Evolutionary conservation across 228 moss, liverwort and hornwort genomes (phyloP).

Genomic region (Sphagnum fallax): DNA sequence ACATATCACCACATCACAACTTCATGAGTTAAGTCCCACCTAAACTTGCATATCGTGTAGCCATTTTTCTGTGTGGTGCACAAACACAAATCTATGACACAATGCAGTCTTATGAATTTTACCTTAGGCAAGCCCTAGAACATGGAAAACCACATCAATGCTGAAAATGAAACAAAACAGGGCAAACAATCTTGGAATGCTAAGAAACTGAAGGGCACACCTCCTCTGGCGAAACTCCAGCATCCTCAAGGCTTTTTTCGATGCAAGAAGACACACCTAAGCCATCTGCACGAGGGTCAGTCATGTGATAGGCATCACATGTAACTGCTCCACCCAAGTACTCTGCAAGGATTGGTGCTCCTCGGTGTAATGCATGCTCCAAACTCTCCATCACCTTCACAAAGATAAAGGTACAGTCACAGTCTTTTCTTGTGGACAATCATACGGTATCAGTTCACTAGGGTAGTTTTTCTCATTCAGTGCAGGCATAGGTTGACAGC

Average conservation of each 20-base stretch:
- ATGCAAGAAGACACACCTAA: conserved; percentile 19
- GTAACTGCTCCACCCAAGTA: conserved; percentile 20
- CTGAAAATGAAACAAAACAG: not conserved
- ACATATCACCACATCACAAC: not conserved
- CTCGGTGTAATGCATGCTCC: conserved; percentile 20
- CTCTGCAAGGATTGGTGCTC: conserved; percentile 14
- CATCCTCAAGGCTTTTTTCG: conserved; percentile 13
- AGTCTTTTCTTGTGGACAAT: no score
- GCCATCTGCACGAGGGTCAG: conserved; percentile 19
- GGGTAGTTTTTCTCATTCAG: not conserved
- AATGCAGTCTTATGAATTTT: not conserved
- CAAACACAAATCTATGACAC: not conserved
- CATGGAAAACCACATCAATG: no score
- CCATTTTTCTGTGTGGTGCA: no score
- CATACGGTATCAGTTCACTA: not conserved
- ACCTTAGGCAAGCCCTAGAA: no score
- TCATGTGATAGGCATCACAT: conserved; percentile 25
- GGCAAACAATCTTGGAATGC: not conserved
- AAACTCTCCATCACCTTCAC: conserved; percentile 11
- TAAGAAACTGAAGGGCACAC: not conserved
- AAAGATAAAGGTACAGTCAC: not conserved
- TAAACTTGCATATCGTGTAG: no score
- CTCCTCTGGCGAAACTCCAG: conserved; percentile 15
- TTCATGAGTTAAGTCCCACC: not conserved
- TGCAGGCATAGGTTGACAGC: not conserved